Evolutionary conservation across 306 rosid species (phyloP), one percentile per base, ranked within the genome.

Genomic region (Arachis hypogaea): DNA sequence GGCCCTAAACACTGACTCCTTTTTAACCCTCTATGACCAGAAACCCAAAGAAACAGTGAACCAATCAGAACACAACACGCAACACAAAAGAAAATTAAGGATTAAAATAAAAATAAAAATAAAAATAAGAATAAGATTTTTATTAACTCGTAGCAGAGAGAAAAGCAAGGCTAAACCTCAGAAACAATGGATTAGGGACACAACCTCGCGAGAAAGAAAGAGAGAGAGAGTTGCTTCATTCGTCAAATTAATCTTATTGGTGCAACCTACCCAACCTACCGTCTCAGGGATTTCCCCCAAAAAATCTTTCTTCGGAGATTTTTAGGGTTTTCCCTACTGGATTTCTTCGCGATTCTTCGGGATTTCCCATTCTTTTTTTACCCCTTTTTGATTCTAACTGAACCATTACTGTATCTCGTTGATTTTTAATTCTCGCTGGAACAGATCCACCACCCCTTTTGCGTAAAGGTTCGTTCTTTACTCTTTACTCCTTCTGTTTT

Each of bases 271-370:
- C 8, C 28, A n/a, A 52, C 18, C 29, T 52, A n/a, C 69, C 51
- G 65, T 14, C 43, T 4, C 40, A 63, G 49, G 72, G 65, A 59
- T 60, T 78, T 79, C 30, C 82, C 85, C 77, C 78, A 63, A 75
- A 63, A 82, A 79, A 49, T 71, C 29, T 63, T 86, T 83, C 73
- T 87, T 83, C 73, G 42, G 54, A 73, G 63, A 82, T 72, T 77
- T 82, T 84, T 88, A 90, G 98, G 94, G 92, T 87, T 85, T 49
- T 83, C 82, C 63, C 72, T 51, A 61, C 67, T 77, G 76, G 63
- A 78, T 77, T 63, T 66, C 76, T 30, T 49, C 72, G 7, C 55
- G 51, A 36, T 68, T 69, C 38, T 66, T 10, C 54, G 22, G 11
- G 69, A 66, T 72, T 78, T 74, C 66, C 63, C 28, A 4, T 30